phyloP scores from a whole-genome alignment of 2,329 filamentous ascomycete species.

The Aspergillus unguis region DNA sequence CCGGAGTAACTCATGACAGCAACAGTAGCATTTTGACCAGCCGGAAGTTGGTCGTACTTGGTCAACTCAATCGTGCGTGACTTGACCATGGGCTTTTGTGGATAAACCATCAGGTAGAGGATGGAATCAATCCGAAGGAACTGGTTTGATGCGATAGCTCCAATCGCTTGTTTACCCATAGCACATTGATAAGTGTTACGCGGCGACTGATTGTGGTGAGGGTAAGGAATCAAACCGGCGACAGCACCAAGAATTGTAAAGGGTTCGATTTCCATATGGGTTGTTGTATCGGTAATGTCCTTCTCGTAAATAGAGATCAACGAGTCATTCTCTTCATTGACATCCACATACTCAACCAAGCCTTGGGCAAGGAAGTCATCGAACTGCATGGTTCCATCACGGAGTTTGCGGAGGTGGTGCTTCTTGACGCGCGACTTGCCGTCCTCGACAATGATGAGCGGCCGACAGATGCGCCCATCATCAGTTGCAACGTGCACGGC shows the following conservation, averaged over 20 bases:
- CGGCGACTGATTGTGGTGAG: slow-evolving; percentile 97
- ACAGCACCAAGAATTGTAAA: slow-evolving; percentile 96
- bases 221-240: slow-evolving; percentile 93
- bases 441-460: slow-evolving; percentile 91
- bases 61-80: slow-evolving; percentile 95
- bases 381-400: slow-evolving; percentile 80
- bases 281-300: slow-evolving; percentile 77
- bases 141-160: slow-evolving; percentile 96
- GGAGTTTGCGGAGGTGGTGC: slow-evolving; percentile 74
- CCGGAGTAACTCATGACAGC: slow-evolving; percentile 99
- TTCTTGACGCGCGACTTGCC: slow-evolving; percentile 75
- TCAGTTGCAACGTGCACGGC: slow-evolving; percentile 95
- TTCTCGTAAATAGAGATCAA: slow-evolving; percentile 87
- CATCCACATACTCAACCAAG: slow-evolving; percentile 92
- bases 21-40: slow-evolving; percentile 93
- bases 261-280: slow-evolving; percentile 95
- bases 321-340: slow-evolving; percentile 97
- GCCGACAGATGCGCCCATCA: slow-evolving; percentile 92
- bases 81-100: slow-evolving; percentile 95
- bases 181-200: slow-evolving; percentile 99
- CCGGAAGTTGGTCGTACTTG: slow-evolving; percentile 94
- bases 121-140: slow-evolving; percentile 95
- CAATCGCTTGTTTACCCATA: slow-evolving; percentile 99
- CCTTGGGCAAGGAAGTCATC: slow-evolving; percentile 90
- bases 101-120: slow-evolving; percentile 94